Evolutionary conservation across 2,329 filamentous ascomycete genomes (phyloP).

Genomic region (Sclerotinia glacialis): DNA sequence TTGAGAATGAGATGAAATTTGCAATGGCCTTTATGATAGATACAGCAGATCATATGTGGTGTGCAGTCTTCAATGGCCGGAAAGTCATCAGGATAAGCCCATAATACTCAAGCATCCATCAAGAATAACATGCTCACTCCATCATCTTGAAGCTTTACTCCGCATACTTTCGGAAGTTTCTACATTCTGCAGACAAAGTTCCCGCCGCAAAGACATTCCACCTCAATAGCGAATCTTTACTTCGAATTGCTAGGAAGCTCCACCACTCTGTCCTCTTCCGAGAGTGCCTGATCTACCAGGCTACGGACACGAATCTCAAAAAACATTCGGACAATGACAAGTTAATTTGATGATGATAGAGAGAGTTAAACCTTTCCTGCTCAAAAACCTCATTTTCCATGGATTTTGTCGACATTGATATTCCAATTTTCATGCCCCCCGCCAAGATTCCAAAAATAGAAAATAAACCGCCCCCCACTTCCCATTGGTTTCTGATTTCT

Average conservation of each 20-base stretch:
- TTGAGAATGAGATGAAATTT: background rate
- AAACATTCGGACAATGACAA: no score
- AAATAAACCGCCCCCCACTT: background rate
- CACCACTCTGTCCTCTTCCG: constrained; percentile 18
- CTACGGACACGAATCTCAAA: no score
- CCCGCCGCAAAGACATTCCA: background rate
- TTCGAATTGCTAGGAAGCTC: constrained; percentile 7
- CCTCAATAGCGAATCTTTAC: background rate
- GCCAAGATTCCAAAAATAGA: constrained; percentile 15
- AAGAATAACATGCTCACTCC: constrained; percentile 25
- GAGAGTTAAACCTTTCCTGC: background rate
- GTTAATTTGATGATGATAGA: background rate
- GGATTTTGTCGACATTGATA: background rate
- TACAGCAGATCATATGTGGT: background rate
- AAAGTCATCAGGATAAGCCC: background rate
- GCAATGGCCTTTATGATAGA: background rate
- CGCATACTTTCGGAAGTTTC: constrained; percentile 21
- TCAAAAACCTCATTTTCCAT: background rate
- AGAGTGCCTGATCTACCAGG: constrained; percentile 12
- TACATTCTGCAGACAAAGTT: constrained; percentile 8
- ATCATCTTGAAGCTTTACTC: constrained; percentile 23
- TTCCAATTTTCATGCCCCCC: background rate
- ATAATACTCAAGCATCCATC: background rate
- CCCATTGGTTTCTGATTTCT: background rate
- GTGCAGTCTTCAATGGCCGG: background rate